Evolutionary conservation across 805 yeast genomes (phyloP).

Genomic region (Sungouiozyma ichnusensis): DNA sequence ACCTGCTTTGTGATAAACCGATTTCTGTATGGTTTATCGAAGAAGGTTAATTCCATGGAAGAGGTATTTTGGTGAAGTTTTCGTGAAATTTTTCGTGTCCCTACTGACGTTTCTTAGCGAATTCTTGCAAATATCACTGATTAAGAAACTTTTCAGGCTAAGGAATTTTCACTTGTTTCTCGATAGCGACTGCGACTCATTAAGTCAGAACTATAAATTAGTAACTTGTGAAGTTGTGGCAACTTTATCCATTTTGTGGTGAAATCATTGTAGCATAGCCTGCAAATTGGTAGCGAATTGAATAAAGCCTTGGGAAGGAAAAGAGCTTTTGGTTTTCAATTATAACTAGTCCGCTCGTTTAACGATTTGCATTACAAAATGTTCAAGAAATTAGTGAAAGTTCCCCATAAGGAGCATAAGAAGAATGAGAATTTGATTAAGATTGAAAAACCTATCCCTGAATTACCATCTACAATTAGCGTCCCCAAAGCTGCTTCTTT

Average conservation of each 20-base stretch:
- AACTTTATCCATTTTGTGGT: too few species aligned
- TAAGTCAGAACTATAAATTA: too few species aligned
- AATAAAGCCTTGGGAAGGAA: too few species aligned
- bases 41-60: not conserved
- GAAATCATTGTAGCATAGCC: too few species aligned
- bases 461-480: slow-evolving; percentile 39
- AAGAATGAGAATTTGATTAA: slow-evolving; percentile 23
- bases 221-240: too few species aligned
- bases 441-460: slow-evolving; percentile 41
- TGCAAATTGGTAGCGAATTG: too few species aligned
- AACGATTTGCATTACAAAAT: too few species aligned
- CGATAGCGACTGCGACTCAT: too few species aligned
- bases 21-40: not conserved
- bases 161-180: not conserved
- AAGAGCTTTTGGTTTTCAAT: too few species aligned
- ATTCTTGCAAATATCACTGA: not conserved
- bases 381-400: slow-evolving; percentile 18
- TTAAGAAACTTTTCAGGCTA: not conserved
- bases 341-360: not conserved
- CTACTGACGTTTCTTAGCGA: not conserved
- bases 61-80: too few species aligned
- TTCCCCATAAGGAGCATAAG: slow-evolving; percentile 12
- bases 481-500: slow-evolving; percentile 43
- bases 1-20: too few species aligned
- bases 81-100: not conserved